A percentile compares a stretch with the other conserved stretches of the same genome.
Conservation (phyloP, 2,329 filamentous ascomycete genomes). For the Fusarium mundagurra region DNA sequence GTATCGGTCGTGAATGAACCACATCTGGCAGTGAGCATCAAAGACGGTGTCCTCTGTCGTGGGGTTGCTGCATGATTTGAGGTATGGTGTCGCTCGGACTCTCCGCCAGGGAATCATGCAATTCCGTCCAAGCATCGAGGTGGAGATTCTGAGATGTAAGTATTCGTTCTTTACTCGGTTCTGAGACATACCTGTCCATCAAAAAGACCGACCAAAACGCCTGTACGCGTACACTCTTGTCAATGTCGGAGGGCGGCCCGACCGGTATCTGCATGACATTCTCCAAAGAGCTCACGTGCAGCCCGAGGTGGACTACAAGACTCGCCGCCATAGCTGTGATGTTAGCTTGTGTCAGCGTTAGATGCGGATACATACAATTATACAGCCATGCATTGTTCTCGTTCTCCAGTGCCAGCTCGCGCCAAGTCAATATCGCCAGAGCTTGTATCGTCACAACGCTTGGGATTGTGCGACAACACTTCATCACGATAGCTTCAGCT, state of each 20-base stretch:
- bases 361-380: background rate
- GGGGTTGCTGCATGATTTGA: background rate
- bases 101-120: background rate
- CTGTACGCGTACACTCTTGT: background rate
- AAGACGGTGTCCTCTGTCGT: background rate
- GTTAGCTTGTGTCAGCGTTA: background rate
- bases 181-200: background rate
- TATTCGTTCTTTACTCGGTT: fast-evolving
- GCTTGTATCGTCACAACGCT: background rate
- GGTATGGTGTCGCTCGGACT: background rate
- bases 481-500: background rate
- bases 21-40: background rate
- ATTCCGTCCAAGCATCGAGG: background rate
- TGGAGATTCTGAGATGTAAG: background rate
- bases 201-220: background rate
- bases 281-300: background rate
- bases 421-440: background rate
- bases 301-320: background rate
- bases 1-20: background rate
- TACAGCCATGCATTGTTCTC: constrained; percentile 1
- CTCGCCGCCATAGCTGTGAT: background rate
- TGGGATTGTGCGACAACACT: background rate
- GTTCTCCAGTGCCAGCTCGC: background rate
- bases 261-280: background rate
- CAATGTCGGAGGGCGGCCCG: background rate